phyloP scores from a whole-genome alignment of 2,329 filamentous ascomycete species.

The Arthrobotrys sphaeroides region DNA sequence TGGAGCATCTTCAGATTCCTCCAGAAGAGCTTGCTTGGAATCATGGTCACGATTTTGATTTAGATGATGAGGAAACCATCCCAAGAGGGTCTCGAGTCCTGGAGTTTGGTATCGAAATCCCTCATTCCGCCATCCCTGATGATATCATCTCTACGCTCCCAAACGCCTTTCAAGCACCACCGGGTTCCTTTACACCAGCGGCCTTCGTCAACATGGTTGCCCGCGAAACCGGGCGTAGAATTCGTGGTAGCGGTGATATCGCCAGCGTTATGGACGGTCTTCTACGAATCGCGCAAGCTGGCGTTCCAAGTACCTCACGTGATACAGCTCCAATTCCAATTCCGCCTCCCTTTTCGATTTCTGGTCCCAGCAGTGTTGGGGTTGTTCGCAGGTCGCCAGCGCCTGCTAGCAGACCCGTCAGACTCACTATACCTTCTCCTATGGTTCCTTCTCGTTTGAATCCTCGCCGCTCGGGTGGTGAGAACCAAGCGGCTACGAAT shows the following conservation, averaged over 20 bases:
- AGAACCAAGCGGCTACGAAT: too few relatives aligned
- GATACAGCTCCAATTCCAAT: too few relatives aligned
- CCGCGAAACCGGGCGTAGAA: neutral
- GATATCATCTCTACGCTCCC: neutral
- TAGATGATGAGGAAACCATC: neutral
- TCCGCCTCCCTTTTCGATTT: too few relatives aligned
- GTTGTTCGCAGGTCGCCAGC: too few relatives aligned
- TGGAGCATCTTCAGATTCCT: neutral
- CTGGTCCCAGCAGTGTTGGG: too few relatives aligned
- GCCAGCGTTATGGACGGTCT: neutral
- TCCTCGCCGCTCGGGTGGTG: too few relatives aligned
- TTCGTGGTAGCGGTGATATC: neutral
- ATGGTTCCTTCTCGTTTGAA: too few relatives aligned
- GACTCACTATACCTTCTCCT: too few relatives aligned
- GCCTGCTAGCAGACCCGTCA: too few relatives aligned
- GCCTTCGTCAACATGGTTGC: neutral
- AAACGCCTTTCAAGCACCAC: neutral
- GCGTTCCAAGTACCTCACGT: too few relatives aligned
- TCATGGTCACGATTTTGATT: neutral
- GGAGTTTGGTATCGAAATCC: neutral
- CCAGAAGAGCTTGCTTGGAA: neutral
- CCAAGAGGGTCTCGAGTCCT: neutral
- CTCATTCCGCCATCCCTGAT: neutral
- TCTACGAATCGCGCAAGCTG: neutral
- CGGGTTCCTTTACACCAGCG: neutral